These are phyloP conservation scores for Panus rudis DNA, from an alignment of 768 basidiomycete genomes.

Conservation along the genomic window DNA sequence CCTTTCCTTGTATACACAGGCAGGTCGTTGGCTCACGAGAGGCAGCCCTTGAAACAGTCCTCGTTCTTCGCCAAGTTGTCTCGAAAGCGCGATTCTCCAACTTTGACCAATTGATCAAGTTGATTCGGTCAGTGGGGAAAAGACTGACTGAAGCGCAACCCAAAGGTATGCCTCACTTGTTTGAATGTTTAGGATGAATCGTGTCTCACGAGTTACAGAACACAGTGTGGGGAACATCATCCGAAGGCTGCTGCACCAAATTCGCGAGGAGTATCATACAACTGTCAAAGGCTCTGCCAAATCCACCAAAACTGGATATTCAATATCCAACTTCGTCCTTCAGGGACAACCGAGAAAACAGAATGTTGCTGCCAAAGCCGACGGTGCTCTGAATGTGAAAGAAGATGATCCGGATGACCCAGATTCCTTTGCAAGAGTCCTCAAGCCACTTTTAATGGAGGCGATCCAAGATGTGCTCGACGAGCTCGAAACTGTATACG, in stretches of 20 bases:
- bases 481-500: slow-evolving; percentile 93
- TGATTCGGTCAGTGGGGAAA: slow-evolving; percentile 74
- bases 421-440: slow-evolving; percentile 64
- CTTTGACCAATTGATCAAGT: slow-evolving; percentile 75
- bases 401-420: slow-evolving; percentile 73
- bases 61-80: slow-evolving; percentile 85
- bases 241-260: slow-evolving; percentile 85
- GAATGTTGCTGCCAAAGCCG: slow-evolving; percentile 35
- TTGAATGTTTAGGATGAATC: no score
- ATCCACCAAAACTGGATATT: slow-evolving; percentile 41
- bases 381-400: slow-evolving; percentile 49
- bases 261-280: slow-evolving; percentile 91
- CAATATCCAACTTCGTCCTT: slow-evolving; percentile 78
- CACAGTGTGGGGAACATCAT: slow-evolving; percentile 94
- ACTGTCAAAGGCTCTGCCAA: slow-evolving; percentile 48
- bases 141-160: slow-evolving; percentile 87
- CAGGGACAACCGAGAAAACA: slow-evolving; percentile 63
- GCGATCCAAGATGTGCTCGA: slow-evolving; percentile 95
- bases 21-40: slow-evolving; percentile 88
- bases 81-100: slow-evolving; percentile 80
- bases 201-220: slow-evolving; percentile 41
- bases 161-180: slow-evolving; percentile 58
- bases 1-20: slow-evolving; percentile 34
- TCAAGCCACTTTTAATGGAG: slow-evolving; percentile 94
- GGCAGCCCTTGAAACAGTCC: slow-evolving; percentile 83